Percentiles rank a stretch among this genome's conserved stretches.
Evolutionary conservation across 129 eudicot genomes (phyloP).

Genomic region (Smallanthus sonchifolius): DNA sequence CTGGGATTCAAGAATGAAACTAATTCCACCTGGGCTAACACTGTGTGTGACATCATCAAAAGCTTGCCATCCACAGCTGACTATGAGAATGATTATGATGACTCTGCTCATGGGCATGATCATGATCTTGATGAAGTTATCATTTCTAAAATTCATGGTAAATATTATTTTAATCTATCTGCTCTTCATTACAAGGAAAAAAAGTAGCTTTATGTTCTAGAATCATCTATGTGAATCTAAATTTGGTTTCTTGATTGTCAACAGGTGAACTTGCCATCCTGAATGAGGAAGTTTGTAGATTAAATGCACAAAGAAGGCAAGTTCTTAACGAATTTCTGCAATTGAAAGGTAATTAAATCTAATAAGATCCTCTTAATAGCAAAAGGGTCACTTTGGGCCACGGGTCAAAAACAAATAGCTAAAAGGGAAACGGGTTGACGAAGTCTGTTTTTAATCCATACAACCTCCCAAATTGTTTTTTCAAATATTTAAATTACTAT

Average conservation of each 20-base stretch:
- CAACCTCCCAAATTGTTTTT: not conserved
- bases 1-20: conserved; percentile 31
- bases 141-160: conserved; percentile 26
- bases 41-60: conserved; percentile 35
- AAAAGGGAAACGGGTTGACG: not conserved
- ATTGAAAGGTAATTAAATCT: conserved; percentile 22
- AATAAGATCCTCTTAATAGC: not conserved
- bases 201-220: not conserved
- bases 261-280: conserved; percentile 30
- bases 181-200: not conserved
- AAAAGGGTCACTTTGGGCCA: not conserved
- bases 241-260: conserved; percentile 1
- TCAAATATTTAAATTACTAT: no score
- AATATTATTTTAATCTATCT: not conserved
- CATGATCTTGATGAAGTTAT: conserved; percentile 16
- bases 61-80: conserved; percentile 36
- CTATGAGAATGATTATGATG: conserved; percentile 27
- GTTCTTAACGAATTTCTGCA: conserved; percentile 31
- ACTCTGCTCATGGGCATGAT: conserved; percentile 15
- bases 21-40: conserved; percentile 28
- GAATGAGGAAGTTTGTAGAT: conserved; percentile 23
- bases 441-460: not conserved
- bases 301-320: conserved; percentile 26
- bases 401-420: not conserved
- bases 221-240: conserved; percentile 12